Evolutionary conservation across 257 asterid genomes (phyloP), one percentile per base, ranked within the genome.

Genomic region (Solanum paucissectum): DNA sequence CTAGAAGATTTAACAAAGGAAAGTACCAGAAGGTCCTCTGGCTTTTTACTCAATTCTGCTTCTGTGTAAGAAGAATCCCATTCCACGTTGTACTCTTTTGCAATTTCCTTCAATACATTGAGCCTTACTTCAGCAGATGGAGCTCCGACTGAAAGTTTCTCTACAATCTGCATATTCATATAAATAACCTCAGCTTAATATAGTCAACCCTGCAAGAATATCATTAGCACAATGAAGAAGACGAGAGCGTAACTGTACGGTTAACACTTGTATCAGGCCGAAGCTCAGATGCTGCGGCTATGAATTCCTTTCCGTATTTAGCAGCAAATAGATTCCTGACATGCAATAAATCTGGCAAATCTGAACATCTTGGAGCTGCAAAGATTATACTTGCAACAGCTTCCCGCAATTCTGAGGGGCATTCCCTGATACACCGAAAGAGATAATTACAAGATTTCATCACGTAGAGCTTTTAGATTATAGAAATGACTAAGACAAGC

Each of bases 341-440:
- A 5, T 93, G 97, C 89, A 97, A 90, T 84, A 95, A 88, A 90
- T 95, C 99, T 1, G 98, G 98, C 90, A 97, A 89, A 93, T 97
- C 99, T 79, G 99, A 95, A 91, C 99, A 97, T 92, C 98, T 93
- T 12, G 98, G 96, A 89, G 99, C 98, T 34, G 99, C 92, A 92
- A 95, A 97, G 86, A 97, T 95, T 85, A 97, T 95, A 95, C 98
- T 95, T 62, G 99, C 98, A 72, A 97, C 96, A 83, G 98, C 98
- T 95, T 95, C 99, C 84, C 75, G 92, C 89, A 97, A 86, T 86
- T 97, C 99, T 42, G 90, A 86, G 20, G 99, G 98, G 90, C 98
- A 97, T 90, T 95, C 99, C 90, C 99, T 97, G 92, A 90, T 86
- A 74, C 87, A 82, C 71, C 75, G 1, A 81, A 91, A 85, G 29